These are phyloP conservation scores for Populus euphratica DNA, from an alignment of 345 rosid species.

Conservation along the genomic window DNA sequence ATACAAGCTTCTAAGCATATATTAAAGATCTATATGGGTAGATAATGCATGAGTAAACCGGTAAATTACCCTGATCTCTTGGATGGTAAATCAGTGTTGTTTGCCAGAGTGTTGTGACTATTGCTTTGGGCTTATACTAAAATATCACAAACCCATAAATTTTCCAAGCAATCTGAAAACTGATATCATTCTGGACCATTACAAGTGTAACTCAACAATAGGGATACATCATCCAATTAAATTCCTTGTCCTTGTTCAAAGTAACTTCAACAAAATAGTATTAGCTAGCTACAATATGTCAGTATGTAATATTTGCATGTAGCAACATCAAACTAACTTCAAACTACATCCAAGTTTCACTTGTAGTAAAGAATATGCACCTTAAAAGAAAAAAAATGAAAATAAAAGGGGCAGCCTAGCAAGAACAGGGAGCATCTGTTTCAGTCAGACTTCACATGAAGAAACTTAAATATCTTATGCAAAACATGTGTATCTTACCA, in stretches of 20 bases:
- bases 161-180: not conserved
- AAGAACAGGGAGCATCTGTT: not conserved
- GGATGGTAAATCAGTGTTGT: not conserved
- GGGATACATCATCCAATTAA: not conserved
- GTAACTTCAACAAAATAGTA: not conserved
- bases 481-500: slow-evolving; percentile 41
- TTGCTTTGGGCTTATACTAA: not conserved
- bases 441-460: not conserved
- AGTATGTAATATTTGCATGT: not conserved
- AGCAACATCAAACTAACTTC: not conserved
- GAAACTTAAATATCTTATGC: not conserved
- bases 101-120: not conserved
- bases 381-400: not conserved
- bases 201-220: not conserved
- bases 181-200: not conserved
- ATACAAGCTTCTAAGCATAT: not conserved
- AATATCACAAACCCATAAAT: not conserved
- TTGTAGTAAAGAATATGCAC: not conserved
- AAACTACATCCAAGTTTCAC: not conserved
- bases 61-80: not conserved
- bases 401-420: not conserved
- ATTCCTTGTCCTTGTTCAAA: not conserved
- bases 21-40: not conserved
- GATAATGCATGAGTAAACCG: not conserved
- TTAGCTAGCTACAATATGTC: not conserved